Percentiles rank a stretch among this genome's conserved stretches.
Conservation (phyloP, 2,329 filamentous ascomycete species). For the Aspergillus sp. region DNA sequence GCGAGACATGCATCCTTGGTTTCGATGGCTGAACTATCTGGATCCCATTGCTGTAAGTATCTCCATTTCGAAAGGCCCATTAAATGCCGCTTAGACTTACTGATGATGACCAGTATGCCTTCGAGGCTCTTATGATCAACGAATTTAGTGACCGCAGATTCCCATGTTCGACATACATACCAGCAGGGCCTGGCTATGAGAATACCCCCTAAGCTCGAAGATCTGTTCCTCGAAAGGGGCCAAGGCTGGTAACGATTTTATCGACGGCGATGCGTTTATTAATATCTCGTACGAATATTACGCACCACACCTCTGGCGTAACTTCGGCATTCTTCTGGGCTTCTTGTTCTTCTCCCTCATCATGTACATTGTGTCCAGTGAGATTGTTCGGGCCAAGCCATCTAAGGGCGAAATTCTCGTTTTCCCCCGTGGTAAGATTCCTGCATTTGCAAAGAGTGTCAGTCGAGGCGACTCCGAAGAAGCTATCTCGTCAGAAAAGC, state of each 20-base stretch:
- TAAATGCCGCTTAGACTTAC: too few species aligned
- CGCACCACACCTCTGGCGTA: slow-evolving; percentile 57
- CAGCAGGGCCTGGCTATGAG: slow-evolving; percentile 38
- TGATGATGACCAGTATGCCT: slow-evolving; percentile 53
- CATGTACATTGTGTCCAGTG: slow-evolving; percentile 59
- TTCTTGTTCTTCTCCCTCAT: slow-evolving; percentile 57
- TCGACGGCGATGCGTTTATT: slow-evolving; percentile 58
- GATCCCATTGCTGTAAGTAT: slow-evolving; percentile 60
- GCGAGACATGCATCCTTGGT: slow-evolving; percentile 72
- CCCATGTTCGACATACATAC: slow-evolving; percentile 43
- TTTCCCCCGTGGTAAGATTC: slow-evolving; percentile 65
- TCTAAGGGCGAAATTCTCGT: slow-evolving; percentile 71
- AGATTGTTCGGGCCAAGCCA: slow-evolving; percentile 58
- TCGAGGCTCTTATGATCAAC: slow-evolving; percentile 78
- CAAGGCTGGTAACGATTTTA: slow-evolving; percentile 46
- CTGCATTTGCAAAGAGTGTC: slow-evolving; percentile 34
- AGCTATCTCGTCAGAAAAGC: slow-evolving; percentile 26
- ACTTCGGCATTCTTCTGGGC: slow-evolving; percentile 63
- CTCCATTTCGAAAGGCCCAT: too few species aligned
- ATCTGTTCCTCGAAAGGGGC: slow-evolving; percentile 59
- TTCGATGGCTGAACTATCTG: slow-evolving; percentile 76
- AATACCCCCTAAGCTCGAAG: slow-evolving; percentile 32
- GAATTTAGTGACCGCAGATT: slow-evolving; percentile 68
- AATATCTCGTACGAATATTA: slow-evolving; percentile 53
- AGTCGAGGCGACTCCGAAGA: slow-evolving; percentile 20